phyloP scores from a whole-genome alignment of 768 basidiomycete genomes.

The Leccinum boreale region DNA sequence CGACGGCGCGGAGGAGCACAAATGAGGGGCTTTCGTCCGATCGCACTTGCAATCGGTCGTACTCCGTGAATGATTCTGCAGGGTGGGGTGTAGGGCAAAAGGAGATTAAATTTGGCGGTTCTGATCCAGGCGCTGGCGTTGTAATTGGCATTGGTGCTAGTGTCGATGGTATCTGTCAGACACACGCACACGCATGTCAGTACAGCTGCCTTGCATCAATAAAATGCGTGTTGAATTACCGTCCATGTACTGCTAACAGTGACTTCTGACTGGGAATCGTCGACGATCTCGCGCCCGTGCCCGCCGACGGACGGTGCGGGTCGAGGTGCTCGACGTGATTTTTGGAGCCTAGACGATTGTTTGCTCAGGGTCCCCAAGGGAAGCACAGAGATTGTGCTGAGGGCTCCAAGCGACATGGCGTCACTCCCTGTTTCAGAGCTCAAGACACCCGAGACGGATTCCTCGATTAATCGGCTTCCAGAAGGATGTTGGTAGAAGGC shows the following conservation, averaged over 20 bases:
- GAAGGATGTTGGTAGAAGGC: conserved; percentile 15
- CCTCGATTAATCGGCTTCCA: conserved; percentile 31
- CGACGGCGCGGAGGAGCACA: conserved; percentile 20
- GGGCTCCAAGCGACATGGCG: conserved; percentile 1
- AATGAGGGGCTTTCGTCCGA: conserved; percentile 18
- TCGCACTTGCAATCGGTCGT: conserved; percentile 25
- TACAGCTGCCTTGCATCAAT: not conserved
- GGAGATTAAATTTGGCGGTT: conserved; percentile 12
- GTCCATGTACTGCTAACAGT: conserved; percentile 9
- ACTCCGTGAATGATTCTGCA: conserved; percentile 30
- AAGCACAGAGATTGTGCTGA: not conserved
- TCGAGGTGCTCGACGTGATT: conserved; percentile 10
- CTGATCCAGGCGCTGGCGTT: not conserved
- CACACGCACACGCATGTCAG: not conserved
- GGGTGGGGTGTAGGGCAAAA: conserved; percentile 21
- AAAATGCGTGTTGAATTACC: conserved; percentile 8
- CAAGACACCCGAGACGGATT: conserved; percentile 21
- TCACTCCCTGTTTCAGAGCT: conserved; percentile 28
- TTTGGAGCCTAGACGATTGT: conserved; percentile 17
- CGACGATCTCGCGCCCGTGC: not conserved
- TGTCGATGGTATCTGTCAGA: conserved; percentile 7
- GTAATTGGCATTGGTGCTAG: not conserved
- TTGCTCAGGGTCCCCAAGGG: conserved; percentile 5
- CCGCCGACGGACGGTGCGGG: not conserved
- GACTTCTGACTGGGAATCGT: conserved; percentile 6